Base-by-base conservation (phyloP, 2,329 filamentous ascomycete species). In the Aspergillus novoparasiticus region DNA sequence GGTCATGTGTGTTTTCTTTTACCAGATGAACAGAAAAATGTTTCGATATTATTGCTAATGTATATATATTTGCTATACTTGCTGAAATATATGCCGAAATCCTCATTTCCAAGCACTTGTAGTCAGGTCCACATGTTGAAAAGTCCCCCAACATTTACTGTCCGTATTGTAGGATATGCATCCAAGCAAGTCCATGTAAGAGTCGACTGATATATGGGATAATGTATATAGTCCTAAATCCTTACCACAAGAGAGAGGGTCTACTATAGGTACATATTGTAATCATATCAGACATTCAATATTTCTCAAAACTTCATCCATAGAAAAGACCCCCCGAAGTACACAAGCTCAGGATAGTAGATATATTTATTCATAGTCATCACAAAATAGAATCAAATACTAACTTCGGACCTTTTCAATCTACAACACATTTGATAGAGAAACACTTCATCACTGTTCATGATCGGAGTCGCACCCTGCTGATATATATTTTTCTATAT, bases 1-100 rank as follows among this genome's bases (percentile, higher is more conserved):
- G 60, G 58, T 46, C 57, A 67, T 64, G 65, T 62, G 57, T 56
- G 12, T 16, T 51, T 41, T 51, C 34, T 48, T 58, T 53, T 55
- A 28, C 53, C 61, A 32, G 55, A 57, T 48, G 56, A 57, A 54
- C 19, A 55, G 16, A 34, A 36, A 63, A 32, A 51, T 53, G 12
- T 50, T 39, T 45, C 34, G 19, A 6, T 58, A 32, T 57, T 43
- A 36, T 12, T 26, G 23, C 43, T 60, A 39, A 16, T 51, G 41
- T 50, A 59, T 54, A 61, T 61, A 61, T 23, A 39, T 57, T 28
- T 39, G 4, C n/a, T 32, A 11, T 11, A 54, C 19, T 36, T 36
- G 9, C 6, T 51, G 19, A 23, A 48, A 5, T n/a, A 10, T 30
- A 26, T 32, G 41, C 30, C 39, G 41, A 30, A 34, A 10, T 46